phyloP scores from a whole-genome alignment of 163 green algal species.

The Chlamydomonas reinhardtii region DNA sequence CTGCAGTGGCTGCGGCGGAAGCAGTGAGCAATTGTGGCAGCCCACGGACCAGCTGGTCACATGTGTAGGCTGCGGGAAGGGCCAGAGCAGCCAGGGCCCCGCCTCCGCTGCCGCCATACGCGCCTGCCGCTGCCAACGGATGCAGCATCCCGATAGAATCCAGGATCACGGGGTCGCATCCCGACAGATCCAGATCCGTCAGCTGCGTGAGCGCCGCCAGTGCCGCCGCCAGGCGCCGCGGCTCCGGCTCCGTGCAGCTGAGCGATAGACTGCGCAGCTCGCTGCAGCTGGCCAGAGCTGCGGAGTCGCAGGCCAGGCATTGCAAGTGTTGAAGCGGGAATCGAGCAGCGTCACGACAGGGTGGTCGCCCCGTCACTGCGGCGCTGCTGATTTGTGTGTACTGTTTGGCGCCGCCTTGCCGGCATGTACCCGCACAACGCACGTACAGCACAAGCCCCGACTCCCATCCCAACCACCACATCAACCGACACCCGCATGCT shows the following conservation, averaged over 20 bases:
- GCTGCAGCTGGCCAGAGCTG: not conserved
- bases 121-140: not conserved
- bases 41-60: not conserved
- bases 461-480: too few relatives aligned
- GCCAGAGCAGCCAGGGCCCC: not conserved
- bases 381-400: too few relatives aligned
- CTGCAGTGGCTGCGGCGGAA: not conserved
- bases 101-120: not conserved
- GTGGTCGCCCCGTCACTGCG: too few relatives aligned
- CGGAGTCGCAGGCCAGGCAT: too few relatives aligned
- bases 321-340: too few relatives aligned
- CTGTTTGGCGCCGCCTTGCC: too few relatives aligned
- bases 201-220: conserved; percentile 28
- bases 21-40: not conserved
- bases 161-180: not conserved
- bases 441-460: too few relatives aligned
- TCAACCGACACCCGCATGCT: too few relatives aligned
- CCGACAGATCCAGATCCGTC: conserved; percentile 15
- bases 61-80: conserved; percentile 20
- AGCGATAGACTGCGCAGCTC: conserved; percentile 2
- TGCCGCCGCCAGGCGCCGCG: not conserved
- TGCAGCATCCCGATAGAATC: conserved; percentile 4
- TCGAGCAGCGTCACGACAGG: too few relatives aligned
- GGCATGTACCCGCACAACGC: too few relatives aligned
- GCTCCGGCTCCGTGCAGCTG: not conserved